These are phyloP conservation scores for Vicia villosa DNA, from an alignment of 306 rosid genomes.

Conservation along the genomic window DNA sequence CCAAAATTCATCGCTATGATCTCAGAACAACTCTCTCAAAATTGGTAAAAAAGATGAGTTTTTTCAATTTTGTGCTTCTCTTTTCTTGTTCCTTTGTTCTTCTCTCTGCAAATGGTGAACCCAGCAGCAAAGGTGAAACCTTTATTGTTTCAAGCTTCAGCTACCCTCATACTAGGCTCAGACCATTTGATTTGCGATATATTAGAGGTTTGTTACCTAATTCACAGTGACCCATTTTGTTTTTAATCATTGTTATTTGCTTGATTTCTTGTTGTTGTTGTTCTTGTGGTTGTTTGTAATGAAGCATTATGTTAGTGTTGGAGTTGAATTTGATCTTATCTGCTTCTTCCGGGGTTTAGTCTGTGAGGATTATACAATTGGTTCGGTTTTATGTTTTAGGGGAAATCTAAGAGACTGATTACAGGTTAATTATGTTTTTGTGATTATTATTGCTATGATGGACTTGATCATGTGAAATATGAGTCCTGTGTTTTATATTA, in stretches of 20 bases:
- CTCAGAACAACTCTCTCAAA: constrained; percentile 25
- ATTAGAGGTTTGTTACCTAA: constrained; percentile 62
- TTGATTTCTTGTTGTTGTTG: not conserved
- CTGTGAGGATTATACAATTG: not conserved
- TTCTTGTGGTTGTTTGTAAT: not conserved
- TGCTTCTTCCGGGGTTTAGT: not conserved
- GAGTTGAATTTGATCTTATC: constrained; percentile 26
- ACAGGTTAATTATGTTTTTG: not conserved
- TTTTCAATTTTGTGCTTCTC: constrained; percentile 43
- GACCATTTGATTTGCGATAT: constrained; percentile 69
- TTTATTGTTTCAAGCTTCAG: constrained; percentile 80
- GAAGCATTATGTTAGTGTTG: constrained; percentile 13
- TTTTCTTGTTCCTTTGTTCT: constrained; percentile 41
- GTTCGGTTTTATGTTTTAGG: not conserved
- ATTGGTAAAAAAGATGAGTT: constrained; percentile 48
- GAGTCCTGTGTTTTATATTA: not conserved
- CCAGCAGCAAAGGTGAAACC: constrained; percentile 43
- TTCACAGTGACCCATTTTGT: constrained; percentile 27
- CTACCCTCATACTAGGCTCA: constrained; percentile 63
- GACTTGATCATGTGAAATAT: not conserved
- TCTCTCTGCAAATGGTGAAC: constrained; percentile 43
- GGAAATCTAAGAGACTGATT: constrained; percentile 10
- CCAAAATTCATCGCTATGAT: constrained; percentile 31
- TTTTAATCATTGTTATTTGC: not conserved
- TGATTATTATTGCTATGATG: constrained; percentile 7